phyloP scores from a whole-genome alignment of 371 early-diverging fungal species.

The Mucor ambiguus region DNA sequence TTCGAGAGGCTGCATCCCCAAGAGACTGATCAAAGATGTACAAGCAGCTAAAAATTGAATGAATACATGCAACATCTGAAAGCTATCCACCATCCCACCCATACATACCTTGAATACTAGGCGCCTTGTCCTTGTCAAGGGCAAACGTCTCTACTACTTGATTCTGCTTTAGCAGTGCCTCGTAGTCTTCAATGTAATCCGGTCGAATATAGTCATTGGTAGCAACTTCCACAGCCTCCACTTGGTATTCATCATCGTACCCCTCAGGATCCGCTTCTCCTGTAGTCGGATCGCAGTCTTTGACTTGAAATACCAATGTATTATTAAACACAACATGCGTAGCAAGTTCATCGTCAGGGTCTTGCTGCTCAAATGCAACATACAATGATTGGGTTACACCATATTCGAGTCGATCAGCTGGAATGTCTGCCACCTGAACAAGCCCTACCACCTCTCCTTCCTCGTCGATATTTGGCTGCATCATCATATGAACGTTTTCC shows the following conservation, averaged over 20 bases:
- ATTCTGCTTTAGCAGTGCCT: constrained; percentile 70
- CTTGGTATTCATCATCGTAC: constrained; percentile 92
- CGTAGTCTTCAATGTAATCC: constrained; percentile 55
- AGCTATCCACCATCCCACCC: background rate
- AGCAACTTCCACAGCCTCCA: constrained; percentile 85
- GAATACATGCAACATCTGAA: background rate
- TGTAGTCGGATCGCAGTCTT: constrained; percentile 93
- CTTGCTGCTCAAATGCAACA: constrained; percentile 72
- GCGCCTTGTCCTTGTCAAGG: constrained; percentile 66
- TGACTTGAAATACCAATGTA: constrained; percentile 85
- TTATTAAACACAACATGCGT: constrained; percentile 75
- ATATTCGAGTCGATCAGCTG: constrained; percentile 73
- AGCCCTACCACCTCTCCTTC: constrained; percentile 65
- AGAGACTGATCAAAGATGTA: constrained; percentile 63
- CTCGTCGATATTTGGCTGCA: constrained; percentile 78
- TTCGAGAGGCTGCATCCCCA: constrained; percentile 85
- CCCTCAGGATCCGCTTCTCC: constrained; percentile 91
- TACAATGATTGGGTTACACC: constrained; percentile 82
- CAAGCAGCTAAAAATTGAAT: constrained; percentile 57
- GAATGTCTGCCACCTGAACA: constrained; percentile 60
- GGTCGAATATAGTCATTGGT: constrained; percentile 91
- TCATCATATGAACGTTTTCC: constrained; percentile 87
- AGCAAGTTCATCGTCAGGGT: constrained; percentile 58
- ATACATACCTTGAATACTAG: constrained; percentile 59
- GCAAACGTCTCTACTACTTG: constrained; percentile 84